Base-by-base conservation (phyloP, 1,284 basidiomycete species). In the Flammula alnicola region DNA sequence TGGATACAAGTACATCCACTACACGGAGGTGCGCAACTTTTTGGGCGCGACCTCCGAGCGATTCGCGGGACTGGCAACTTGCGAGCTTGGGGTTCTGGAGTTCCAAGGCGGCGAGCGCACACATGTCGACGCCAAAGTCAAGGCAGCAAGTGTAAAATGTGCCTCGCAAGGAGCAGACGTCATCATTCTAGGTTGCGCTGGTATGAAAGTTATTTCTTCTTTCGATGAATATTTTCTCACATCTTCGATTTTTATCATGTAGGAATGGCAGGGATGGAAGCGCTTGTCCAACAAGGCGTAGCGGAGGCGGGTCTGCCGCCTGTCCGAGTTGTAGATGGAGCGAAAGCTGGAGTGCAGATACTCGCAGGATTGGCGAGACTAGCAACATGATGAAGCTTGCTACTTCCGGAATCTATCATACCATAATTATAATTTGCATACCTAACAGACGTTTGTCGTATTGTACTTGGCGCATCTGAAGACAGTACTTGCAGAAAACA, bases 241-340 rank as follows among this genome's bases (percentile, higher is more conserved):
- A n/a, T 25, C 11, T 45, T 29, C 12, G 35, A 20, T 22, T 46
- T 11, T 36, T 23, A 11, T 36, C 12, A 29, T 8, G 23, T 40
- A 63, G 64, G 66, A 17, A 72, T 71, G 68, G 62, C 64, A 9
- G 69, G 70, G 5, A 72, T 69, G 67, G 69, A 72, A 52, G 45
- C 45, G 3, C 29, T 70, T 3, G 63, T 72, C 7, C 57, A 62
- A 31, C 38, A 59, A 44, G 63, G 63, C 5, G 67, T 67, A n/a
- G 47, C 45, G 9, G 64, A 66, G 19, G 63, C 59, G n/a, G 65
- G 63, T 12, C 47, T 63, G 8, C 30, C 30, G 3, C 47, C 58
- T 23, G 62, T 69, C 10, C 54, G 51, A 10, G 66, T 70, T 2
- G 63, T 70, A 7, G 71, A 72, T 51, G 71, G 70, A 3, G 68